phyloP scores from a whole-genome alignment of 75 land plant genomes.

The Larix kaempferi region DNA sequence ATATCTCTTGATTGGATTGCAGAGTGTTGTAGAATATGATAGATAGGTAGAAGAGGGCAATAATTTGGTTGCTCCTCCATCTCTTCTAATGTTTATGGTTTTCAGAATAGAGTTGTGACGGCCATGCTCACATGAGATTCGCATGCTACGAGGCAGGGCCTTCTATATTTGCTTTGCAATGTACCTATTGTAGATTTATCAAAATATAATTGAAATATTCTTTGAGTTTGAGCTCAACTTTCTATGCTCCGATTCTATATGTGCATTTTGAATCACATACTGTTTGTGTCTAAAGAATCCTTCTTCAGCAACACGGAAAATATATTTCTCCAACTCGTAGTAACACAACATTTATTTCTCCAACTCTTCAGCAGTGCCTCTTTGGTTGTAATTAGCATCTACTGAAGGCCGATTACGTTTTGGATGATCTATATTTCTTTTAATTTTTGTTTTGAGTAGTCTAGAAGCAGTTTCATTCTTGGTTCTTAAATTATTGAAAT shows the following conservation, averaged over 20 bases:
- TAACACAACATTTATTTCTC: background rate
- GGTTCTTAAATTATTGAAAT: background rate
- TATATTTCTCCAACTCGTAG: background rate
- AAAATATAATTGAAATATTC: background rate
- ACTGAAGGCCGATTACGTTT: background rate
- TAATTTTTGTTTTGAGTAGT: background rate
- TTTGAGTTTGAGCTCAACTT: background rate
- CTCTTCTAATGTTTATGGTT: slow-evolving; percentile 6
- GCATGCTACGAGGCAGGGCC: background rate
- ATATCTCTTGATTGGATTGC: slow-evolving; percentile 9
- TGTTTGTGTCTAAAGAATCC: background rate
- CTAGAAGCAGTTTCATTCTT: background rate
- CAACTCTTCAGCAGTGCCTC: background rate
- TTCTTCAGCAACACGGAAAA: background rate
- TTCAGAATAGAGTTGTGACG: slow-evolving; percentile 7
- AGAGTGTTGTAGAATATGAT: slow-evolving; percentile 10
- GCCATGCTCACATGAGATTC: background rate
- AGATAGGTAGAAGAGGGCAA: slow-evolving; percentile 11
- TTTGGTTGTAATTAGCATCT: background rate
- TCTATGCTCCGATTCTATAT: background rate
- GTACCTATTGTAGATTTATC: slow-evolving; percentile 10
- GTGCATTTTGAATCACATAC: background rate
- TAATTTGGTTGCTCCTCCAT: slow-evolving; percentile 10
- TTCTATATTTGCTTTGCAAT: slow-evolving; percentile 6
- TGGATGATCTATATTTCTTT: background rate